Evolutionary conservation across 2,329 filamentous ascomycete species (phyloP).

Genomic region (Xylariales sp.): DNA sequence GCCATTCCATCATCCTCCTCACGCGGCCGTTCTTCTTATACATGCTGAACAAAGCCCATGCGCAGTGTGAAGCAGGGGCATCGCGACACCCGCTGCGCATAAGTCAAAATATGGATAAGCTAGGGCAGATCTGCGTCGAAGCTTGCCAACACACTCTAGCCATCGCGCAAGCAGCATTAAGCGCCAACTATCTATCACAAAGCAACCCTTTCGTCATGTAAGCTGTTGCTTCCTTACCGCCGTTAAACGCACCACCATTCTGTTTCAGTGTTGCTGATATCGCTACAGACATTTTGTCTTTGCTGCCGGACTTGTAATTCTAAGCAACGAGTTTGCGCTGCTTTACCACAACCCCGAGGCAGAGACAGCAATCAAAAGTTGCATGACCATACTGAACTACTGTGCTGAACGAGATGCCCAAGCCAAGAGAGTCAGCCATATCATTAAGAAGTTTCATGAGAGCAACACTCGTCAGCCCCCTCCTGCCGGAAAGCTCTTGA

Average conservation of each 20-base stretch:
- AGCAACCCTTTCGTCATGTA: conserved; percentile 55
- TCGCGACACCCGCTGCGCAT: conserved; percentile 21
- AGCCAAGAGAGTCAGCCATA: conserved; percentile 43
- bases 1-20: conserved; percentile 58
- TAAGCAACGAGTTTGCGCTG: conserved; percentile 52
- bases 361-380: conserved; percentile 31
- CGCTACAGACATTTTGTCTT: conserved; percentile 50
- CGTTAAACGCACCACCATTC: conserved; percentile 23
- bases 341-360: conserved; percentile 42
- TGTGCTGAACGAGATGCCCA: conserved; percentile 44
- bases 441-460: conserved; percentile 43
- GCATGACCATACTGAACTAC: conserved; percentile 44
- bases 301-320: conserved; percentile 46
- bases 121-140: conserved; percentile 47
- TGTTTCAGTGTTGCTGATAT: background rate
- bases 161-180: conserved; percentile 39
- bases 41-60: conserved; percentile 40
- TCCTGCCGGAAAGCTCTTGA: conserved; percentile 15
- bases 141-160: conserved; percentile 46
- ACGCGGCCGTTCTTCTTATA: conserved; percentile 62
- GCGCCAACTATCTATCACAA: conserved; percentile 40
- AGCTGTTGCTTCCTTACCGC: no score
- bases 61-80: conserved; percentile 24
- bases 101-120: conserved; percentile 34
- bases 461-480: conserved; percentile 27